Percentiles rank a stretch among this genome's conserved stretches.
phyloP scores from a whole-genome alignment of 352 stramenopile species.

The Pythium guiyangense region DNA sequence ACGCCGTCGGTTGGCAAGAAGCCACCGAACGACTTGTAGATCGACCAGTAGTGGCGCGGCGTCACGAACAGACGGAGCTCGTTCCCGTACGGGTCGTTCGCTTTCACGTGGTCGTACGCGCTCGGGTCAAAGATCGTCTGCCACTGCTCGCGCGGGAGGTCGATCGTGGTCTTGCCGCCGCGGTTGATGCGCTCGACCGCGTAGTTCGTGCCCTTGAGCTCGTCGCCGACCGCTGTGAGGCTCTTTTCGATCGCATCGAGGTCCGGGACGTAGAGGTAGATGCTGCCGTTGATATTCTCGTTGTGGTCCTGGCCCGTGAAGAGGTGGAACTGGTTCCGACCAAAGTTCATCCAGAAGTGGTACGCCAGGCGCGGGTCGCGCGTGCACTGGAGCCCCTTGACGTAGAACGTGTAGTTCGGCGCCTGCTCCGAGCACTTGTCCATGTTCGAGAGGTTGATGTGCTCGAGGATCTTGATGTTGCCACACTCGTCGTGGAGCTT shows the following conservation, averaged over 20 bases:
- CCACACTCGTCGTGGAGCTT: slow-evolving; percentile 43
- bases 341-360: slow-evolving; percentile 70
- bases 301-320: slow-evolving; percentile 56
- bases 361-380: slow-evolving; percentile 59
- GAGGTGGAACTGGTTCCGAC: slow-evolving; percentile 67
- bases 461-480: slow-evolving; percentile 70
- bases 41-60: slow-evolving; percentile 52
- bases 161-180: slow-evolving; percentile 34
- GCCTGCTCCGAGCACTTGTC: slow-evolving; percentile 44
- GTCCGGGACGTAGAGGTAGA: slow-evolving; percentile 58
- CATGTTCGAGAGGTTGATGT: slow-evolving; percentile 65
- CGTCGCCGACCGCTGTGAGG: slow-evolving; percentile 29
- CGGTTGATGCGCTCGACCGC: slow-evolving; percentile 49
- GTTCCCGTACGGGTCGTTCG: slow-evolving; percentile 61
- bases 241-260: slow-evolving; percentile 54
- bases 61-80: slow-evolving; percentile 49
- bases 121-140: slow-evolving; percentile 40
- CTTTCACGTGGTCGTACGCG: slow-evolving; percentile 57
- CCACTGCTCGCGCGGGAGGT: slow-evolving; percentile 52
- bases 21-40: slow-evolving; percentile 50
- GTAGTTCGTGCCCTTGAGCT: slow-evolving; percentile 53
- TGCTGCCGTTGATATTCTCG: slow-evolving; percentile 51
- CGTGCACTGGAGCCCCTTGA: slow-evolving; percentile 56
- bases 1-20: slow-evolving; percentile 34
- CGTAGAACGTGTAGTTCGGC: slow-evolving; percentile 55